Base-by-base conservation (phyloP, 2,329 filamentous ascomycete species). In the Alternaria gansuensis region DNA sequence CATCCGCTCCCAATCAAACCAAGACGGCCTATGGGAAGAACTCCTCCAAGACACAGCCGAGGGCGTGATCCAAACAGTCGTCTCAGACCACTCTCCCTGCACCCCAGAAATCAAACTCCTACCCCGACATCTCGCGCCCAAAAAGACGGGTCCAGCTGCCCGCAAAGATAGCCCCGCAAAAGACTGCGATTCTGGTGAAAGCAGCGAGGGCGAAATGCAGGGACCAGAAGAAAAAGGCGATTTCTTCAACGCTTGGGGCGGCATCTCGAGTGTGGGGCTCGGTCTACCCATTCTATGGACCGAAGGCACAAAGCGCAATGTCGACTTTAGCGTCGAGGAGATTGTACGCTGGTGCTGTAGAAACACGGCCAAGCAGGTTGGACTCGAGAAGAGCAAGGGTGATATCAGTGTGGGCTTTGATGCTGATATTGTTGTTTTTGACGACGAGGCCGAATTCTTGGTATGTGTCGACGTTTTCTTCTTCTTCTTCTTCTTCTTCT, bases 211-310 rank as follows among this genome's bases (percentile, higher is more conserved):
- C 21, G 71, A 76, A 5, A 74, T 75, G 24, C 76, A 80, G 9
- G 71, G 78, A 1, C 74, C 78, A 36, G 78, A 81, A 23, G 77
- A 79, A 24, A 76, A 76, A 39, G 95, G 95, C 36, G 92, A 98
- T 80, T 98, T 99, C 84, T 95, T 98, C 80, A 88, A 90, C 4
- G 93, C 93, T 1, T 99, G 95, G 95, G 95, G 95, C 53, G 95
- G 95, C 13, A 97, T 99, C 72, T 94, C 91, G 4, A 95, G 91
- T 4, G 94, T 99, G 17, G 95, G 95, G 0, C 86, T 99, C 1
- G 95, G 95, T 0, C 84, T 99, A 4, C 92, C 92, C 4, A 97
- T 99, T 65, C 84, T 99, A 5, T 90, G 93, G 87, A 93, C 92
- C 0, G 88, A 92, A 43, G 85, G 90, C 31, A 82, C 84, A 73